Evolutionary conservation across 164 flowering plant genomes (phyloP).

Genomic region (Chimonanthus praecox): DNA sequence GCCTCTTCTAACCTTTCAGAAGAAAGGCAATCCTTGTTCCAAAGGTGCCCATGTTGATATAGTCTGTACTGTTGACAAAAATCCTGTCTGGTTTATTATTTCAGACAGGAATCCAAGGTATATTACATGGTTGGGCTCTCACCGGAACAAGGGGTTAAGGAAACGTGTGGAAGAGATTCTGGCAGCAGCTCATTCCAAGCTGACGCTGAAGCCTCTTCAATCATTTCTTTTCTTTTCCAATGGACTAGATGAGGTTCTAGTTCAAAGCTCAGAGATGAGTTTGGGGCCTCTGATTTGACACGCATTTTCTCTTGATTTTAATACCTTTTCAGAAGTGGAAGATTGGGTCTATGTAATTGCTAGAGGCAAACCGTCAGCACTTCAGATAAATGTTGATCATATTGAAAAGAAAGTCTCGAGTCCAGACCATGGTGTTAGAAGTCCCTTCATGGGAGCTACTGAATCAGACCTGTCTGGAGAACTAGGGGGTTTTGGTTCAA

Average conservation of each 20-base stretch:
- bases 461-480: slow-evolving; percentile 2
- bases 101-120: slow-evolving; percentile 82
- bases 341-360: slow-evolving; percentile 50
- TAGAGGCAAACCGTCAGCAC: slow-evolving; percentile 10
- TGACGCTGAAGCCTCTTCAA: slow-evolving; percentile 40
- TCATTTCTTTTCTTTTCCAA: slow-evolving; percentile 69
- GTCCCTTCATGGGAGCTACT: slow-evolving; percentile 7
- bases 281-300: slow-evolving; percentile 42
- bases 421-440: slow-evolving; percentile 9
- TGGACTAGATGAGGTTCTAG: slow-evolving; percentile 36
- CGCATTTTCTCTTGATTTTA: slow-evolving; percentile 31
- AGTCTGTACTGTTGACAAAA: slow-evolving; percentile 53
- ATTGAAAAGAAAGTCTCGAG: slow-evolving; percentile 1
- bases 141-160: slow-evolving; percentile 44
- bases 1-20: slow-evolving; percentile 33
- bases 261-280: slow-evolving; percentile 36
- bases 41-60: slow-evolving; percentile 61
- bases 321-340: slow-evolving; percentile 38
- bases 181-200: slow-evolving; percentile 40
- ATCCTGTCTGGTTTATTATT: slow-evolving; percentile 78
- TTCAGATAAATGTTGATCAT: slow-evolving; percentile 46
- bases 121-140: slow-evolving; percentile 47
- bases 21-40: slow-evolving; percentile 9
- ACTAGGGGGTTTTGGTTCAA: slow-evolving; percentile 1
- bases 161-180: slow-evolving; percentile 38